These are phyloP conservation scores for Dendrobium nobile DNA, from an alignment of 106 monocot species.

Conservation along the genomic window DNA sequence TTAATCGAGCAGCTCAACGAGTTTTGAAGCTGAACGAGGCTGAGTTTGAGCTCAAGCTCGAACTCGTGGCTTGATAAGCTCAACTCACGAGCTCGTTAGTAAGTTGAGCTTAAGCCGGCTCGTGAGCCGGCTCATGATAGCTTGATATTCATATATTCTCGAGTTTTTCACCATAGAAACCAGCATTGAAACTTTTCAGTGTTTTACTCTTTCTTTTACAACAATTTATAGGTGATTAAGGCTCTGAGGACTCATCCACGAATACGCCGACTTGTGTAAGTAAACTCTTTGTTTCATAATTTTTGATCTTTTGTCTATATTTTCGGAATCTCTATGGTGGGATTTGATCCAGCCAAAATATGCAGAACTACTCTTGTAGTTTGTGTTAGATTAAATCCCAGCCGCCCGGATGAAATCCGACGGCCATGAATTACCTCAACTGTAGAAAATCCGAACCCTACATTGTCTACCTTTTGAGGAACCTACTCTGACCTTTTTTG, in stretches of 20 bases:
- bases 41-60: no score
- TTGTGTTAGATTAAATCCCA: no score
- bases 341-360: neutral
- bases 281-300: neutral
- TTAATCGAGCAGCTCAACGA: no score
- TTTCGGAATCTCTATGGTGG: neutral
- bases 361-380: no score
- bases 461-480: no score
- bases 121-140: neutral
- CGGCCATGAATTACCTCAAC: no score
- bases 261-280: conserved; percentile 83
- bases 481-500: neutral
- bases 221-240: conserved; percentile 69
- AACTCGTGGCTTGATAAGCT: no score
- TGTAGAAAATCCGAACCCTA: no score
- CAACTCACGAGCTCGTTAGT: no score
- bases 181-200: neutral
- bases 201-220: neutral
- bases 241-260: conserved; percentile 82
- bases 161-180: neutral
- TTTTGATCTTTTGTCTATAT: neutral
- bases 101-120: no score
- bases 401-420: no score
- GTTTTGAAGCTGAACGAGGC: no score
- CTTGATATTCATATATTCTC: neutral